A percentile compares a stretch with the other conserved stretches of the same genome.
These are phyloP conservation scores for Ogataea kodamae DNA, from an alignment of 805 yeast genomes.

Conservation along the genomic window DNA sequence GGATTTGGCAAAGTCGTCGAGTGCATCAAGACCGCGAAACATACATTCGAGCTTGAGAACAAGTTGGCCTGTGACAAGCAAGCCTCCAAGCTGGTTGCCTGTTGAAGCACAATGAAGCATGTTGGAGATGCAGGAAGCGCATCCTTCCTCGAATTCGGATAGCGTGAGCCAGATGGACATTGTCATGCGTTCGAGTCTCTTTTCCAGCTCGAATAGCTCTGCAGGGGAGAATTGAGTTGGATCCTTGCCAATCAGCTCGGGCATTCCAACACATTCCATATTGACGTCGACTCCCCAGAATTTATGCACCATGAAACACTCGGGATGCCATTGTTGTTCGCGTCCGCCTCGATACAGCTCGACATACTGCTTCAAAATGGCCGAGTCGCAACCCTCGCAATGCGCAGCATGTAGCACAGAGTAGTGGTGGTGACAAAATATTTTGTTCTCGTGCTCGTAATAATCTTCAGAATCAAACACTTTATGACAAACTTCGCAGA, in stretches of 20 bases:
- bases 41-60: slow-evolving; percentile 72
- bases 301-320: slow-evolving; percentile 95
- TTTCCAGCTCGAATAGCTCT: slow-evolving; percentile 56
- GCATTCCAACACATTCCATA: slow-evolving; percentile 53
- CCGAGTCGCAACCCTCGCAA: slow-evolving; percentile 90
- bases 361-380: slow-evolving; percentile 91
- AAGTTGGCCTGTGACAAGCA: slow-evolving; percentile 65
- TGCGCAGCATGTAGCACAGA: slow-evolving; percentile 80
- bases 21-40: slow-evolving; percentile 67
- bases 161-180: slow-evolving; percentile 79
- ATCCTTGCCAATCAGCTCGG: slow-evolving; percentile 18
- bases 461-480: slow-evolving; percentile 92
- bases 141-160: slow-evolving; percentile 83
- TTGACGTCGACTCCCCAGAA: slow-evolving; percentile 89
- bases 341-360: slow-evolving; percentile 88
- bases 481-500: slow-evolving; percentile 80
- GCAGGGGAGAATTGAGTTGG: slow-evolving; percentile 36
- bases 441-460: slow-evolving; percentile 76
- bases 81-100: slow-evolving; percentile 65
- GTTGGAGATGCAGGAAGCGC: slow-evolving; percentile 86
- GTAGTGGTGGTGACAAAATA: slow-evolving; percentile 91
- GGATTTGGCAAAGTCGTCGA: slow-evolving; percentile 25
- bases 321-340: slow-evolving; percentile 98
- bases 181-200: slow-evolving; percentile 53
- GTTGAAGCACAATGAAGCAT: slow-evolving; percentile 84